phyloP scores from a whole-genome alignment of 768 basidiomycete genomes.

The Artomyces pyxidatus region DNA sequence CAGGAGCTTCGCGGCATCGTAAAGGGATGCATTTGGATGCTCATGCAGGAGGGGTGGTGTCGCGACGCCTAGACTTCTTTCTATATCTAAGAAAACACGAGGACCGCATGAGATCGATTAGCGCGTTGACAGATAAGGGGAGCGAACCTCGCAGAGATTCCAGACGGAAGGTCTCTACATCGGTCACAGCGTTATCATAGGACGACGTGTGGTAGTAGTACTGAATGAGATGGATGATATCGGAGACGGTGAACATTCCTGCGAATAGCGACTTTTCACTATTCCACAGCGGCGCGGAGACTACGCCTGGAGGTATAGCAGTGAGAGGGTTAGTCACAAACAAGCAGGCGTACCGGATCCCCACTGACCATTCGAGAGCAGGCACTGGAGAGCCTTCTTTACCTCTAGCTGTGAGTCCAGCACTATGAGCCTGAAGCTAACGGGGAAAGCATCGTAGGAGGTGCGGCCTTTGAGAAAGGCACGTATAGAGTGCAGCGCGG shows the following conservation, averaged over 20 bases:
- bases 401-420: slow-evolving; percentile 94
- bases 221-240: slow-evolving; percentile 98
- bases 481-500: slow-evolving; percentile 64
- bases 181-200: slow-evolving; percentile 76
- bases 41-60: slow-evolving; percentile 86
- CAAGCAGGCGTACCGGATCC: background rate
- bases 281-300: slow-evolving; percentile 97
- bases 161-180: slow-evolving; percentile 88
- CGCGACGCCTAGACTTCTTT: slow-evolving; percentile 84
- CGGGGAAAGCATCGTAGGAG: slow-evolving; percentile 95
- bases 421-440: slow-evolving; percentile 93
- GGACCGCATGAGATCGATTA: background rate
- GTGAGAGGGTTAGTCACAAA: slow-evolving; percentile 7
- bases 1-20: slow-evolving; percentile 82
- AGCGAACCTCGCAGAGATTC: slow-evolving; percentile 78
- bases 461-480: slow-evolving; percentile 77
- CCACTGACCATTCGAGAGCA: slow-evolving; percentile 64
- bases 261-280: slow-evolving; percentile 89
- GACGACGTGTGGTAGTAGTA: slow-evolving; percentile 88
- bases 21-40: slow-evolving; percentile 81
- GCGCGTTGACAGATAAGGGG: slow-evolving; percentile 1
- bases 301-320: slow-evolving; percentile 58
- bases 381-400: slow-evolving; percentile 87
- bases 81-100: slow-evolving; percentile 62
- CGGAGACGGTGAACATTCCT: slow-evolving; percentile 98